A percentile compares a stretch with the other conserved stretches of the same genome.
Conservation (phyloP, 2,329 filamentous ascomycete species). For the Claviceps capensis region DNA sequence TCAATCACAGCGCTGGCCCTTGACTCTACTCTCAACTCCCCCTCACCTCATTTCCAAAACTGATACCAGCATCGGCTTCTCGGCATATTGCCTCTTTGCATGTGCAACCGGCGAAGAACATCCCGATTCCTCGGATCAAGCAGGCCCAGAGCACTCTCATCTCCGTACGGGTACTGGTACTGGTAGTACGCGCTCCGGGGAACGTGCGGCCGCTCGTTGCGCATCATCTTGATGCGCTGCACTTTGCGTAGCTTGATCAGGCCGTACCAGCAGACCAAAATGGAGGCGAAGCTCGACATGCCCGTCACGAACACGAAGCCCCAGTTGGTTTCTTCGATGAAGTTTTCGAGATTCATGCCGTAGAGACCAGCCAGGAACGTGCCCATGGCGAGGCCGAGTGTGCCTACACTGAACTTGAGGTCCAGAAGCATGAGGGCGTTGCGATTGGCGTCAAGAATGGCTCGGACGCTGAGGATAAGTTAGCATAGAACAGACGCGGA, state of each 20-base stretch:
- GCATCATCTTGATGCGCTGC: slow-evolving; percentile 75
- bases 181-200: slow-evolving; percentile 27
- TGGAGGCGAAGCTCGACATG: slow-evolving; percentile 57
- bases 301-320: slow-evolving; percentile 69
- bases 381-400: slow-evolving; percentile 83
- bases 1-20: too few relatives aligned
- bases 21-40: not conserved
- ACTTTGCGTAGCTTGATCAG: slow-evolving; percentile 72
- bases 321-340: slow-evolving; percentile 84
- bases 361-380: slow-evolving; percentile 98
- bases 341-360: slow-evolving; percentile 98
- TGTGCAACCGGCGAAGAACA: slow-evolving; percentile 36
- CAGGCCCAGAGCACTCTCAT: slow-evolving; percentile 35
- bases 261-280: slow-evolving; percentile 71
- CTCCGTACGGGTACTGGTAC: slow-evolving; percentile 12
- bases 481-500: slow-evolving; percentile 4
- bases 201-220: slow-evolving; percentile 25
- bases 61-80: slow-evolving; percentile 20
- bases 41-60: slow-evolving; percentile 5
- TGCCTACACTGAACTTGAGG: slow-evolving; percentile 90
- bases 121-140: slow-evolving; percentile 41
- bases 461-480: slow-evolving; percentile 59
- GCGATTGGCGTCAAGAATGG: slow-evolving; percentile 93
- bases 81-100: slow-evolving; percentile 28
- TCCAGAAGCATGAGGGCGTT: slow-evolving; percentile 97